Evolutionary conservation across 2,329 filamentous ascomycete genomes (phyloP).

Genomic region (Neophaeococcomyces mojaviensis): DNA sequence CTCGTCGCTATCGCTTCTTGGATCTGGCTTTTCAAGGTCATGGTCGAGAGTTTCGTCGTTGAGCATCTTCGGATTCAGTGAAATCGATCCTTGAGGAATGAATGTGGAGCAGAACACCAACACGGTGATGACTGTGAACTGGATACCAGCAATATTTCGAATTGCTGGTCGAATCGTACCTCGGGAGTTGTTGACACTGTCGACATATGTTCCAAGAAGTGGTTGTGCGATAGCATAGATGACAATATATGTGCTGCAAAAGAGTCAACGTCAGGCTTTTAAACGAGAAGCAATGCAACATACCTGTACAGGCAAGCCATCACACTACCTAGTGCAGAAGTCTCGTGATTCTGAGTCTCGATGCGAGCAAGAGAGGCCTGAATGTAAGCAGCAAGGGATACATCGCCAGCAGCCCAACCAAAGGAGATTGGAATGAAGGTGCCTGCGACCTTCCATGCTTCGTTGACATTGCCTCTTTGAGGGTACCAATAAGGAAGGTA

Average conservation of each 20-base stretch:
- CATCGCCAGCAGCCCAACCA: conserved; percentile 47
- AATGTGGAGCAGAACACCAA: conserved; percentile 40
- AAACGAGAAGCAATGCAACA: not conserved
- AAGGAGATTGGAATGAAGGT: conserved; percentile 43
- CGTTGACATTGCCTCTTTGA: conserved; percentile 31
- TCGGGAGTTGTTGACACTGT: conserved; percentile 31
- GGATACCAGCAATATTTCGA: conserved; percentile 39
- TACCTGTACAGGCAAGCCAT: conserved; percentile 43
- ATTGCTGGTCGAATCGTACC: conserved; percentile 36
- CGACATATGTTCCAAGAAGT: conserved; percentile 41
- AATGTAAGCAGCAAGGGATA: conserved; percentile 45
- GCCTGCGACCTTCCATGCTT: conserved; percentile 42
- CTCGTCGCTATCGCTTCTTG: not conserved
- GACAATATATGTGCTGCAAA: conserved; percentile 39
- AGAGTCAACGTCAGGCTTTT: not conserved
- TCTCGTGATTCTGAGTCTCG: conserved; percentile 38
- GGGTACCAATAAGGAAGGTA: conserved; percentile 43
- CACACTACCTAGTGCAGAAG: conserved; percentile 44
- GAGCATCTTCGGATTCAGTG: conserved; percentile 33
- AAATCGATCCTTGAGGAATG: conserved; percentile 38
- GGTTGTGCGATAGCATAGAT: conserved; percentile 40
- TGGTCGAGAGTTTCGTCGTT: conserved; percentile 10
- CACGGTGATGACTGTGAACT: conserved; percentile 39
- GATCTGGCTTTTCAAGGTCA: conserved; percentile 6
- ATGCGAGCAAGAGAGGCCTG: conserved; percentile 43